Conservation (phyloP, 495 filamentous ascomycete species). For the Tuber brumale region DNA sequence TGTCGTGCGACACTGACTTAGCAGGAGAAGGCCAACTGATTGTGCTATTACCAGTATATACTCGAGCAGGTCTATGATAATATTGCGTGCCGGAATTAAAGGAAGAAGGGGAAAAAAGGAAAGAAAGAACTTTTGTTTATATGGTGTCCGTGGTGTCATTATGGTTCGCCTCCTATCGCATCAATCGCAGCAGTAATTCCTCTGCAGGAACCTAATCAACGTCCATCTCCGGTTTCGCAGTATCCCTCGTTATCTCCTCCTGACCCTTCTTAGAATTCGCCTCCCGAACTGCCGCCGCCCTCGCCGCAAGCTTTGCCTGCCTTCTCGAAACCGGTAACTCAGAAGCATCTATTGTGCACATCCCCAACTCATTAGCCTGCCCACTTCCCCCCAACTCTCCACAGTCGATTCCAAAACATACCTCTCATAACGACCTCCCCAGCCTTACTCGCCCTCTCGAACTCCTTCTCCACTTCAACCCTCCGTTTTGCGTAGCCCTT, state of each 20-base stretch:
- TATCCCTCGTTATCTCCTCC: constrained; percentile 18
- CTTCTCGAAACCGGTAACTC: constrained; percentile 28
- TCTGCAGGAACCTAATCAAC: constrained; percentile 15
- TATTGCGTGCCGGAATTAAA: neutral
- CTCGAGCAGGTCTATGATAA: neutral
- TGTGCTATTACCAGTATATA: neutral
- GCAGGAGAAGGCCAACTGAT: neutral
- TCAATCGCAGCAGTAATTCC: neutral
- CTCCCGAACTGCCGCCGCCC: constrained; percentile 27
- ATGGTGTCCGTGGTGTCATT: neutral
- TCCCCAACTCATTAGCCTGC: neutral
- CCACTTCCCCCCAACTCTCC: neutral
- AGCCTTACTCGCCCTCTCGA: constrained; percentile 27
- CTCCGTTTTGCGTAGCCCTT: constrained; percentile 22
- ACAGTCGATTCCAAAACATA: constrained; percentile 14
- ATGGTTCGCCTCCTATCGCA: neutral
- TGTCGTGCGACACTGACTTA: neutral
- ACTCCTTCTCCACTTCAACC: constrained; percentile 19
- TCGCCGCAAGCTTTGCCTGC: constrained; percentile 32
- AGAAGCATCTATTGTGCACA: constrained; percentile 18
- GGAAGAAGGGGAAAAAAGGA: neutral
- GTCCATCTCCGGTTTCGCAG: constrained; percentile 17
- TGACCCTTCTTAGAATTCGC: constrained; percentile 23
- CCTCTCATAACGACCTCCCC: constrained; percentile 39
- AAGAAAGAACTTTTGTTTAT: neutral